Conservation (phyloP, 257 asterid genomes). For the Ocimum tenuiflorum region DNA sequence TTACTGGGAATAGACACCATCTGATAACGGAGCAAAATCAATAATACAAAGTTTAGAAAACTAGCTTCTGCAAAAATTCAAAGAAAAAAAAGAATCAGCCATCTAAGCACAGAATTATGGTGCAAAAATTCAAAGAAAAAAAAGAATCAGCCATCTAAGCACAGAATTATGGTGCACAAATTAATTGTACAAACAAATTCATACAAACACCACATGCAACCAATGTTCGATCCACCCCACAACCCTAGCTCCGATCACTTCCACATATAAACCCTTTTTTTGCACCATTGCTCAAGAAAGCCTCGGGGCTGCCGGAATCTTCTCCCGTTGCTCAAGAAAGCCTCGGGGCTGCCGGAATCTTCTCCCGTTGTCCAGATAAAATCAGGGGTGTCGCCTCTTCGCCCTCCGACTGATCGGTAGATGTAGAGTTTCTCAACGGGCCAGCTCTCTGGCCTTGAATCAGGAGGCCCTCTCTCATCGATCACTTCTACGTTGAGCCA, state of each 20-base stretch:
- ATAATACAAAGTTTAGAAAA: neutral
- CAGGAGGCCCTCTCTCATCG: conserved; percentile 72
- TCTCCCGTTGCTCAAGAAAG: conserved; percentile 27
- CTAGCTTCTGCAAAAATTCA: conserved; percentile 1
- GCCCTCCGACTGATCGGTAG: conserved; percentile 67
- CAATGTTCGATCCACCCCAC: too few relatives aligned
- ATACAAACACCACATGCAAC: conserved; percentile 13
- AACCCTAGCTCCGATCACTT: too few relatives aligned
- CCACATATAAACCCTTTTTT: too few relatives aligned
- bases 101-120: conserved; percentile 17
- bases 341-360: conserved; percentile 22
- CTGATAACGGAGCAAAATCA: conserved; percentile 2
- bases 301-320: conserved; percentile 22
- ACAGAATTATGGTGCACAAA: conserved; percentile 27
- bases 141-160: conserved; percentile 16
- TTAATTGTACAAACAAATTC: conserved; percentile 16
- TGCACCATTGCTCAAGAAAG: conserved; percentile 22
- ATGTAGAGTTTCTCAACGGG: conserved; percentile 73
- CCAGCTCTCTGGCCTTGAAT: conserved; percentile 50
- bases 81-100: conserved; percentile 1
- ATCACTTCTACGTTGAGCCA: conserved; percentile 81
- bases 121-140: conserved; percentile 18
- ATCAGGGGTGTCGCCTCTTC: conserved; percentile 68
- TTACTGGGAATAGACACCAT: neutral
- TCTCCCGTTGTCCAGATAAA: conserved; percentile 68